Evolutionary conservation across 208 protist species (phyloP).

Genomic region (Leishmania braziliensis): DNA sequence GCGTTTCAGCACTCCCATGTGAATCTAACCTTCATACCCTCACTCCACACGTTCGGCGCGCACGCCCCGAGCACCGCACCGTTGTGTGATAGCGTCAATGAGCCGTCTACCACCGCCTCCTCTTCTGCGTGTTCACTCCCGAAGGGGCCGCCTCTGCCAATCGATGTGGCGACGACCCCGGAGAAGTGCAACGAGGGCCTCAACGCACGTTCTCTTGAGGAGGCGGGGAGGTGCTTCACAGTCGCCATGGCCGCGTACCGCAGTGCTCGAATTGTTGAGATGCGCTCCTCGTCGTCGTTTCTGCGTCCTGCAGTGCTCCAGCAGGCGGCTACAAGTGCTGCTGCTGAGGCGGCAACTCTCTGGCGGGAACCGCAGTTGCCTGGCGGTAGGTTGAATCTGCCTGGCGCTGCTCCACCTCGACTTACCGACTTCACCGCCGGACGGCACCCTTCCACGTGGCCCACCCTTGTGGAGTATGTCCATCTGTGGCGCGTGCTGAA

Average conservation of each 20-base stretch:
- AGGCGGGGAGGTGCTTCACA: slow-evolving; percentile 4
- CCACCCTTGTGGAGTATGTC: slow-evolving; percentile 25
- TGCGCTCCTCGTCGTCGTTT: slow-evolving; percentile 25
- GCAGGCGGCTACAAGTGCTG: slow-evolving; percentile 4
- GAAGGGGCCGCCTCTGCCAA: not conserved
- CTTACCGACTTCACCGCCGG: slow-evolving; percentile 24
- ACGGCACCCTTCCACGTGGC: slow-evolving; percentile 3
- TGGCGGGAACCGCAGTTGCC: not conserved
- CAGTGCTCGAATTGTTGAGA: slow-evolving; percentile 8
- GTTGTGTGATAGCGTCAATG: not conserved
- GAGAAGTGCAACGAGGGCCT: not conserved
- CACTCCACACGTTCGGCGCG: slow-evolving; percentile 1
- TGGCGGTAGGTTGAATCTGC: not conserved
- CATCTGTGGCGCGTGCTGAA: slow-evolving; percentile 34
- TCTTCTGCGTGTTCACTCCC: not conserved
- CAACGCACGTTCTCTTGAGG: slow-evolving; percentile 2
- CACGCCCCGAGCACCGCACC: not conserved
- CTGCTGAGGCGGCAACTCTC: not conserved
- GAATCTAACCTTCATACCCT: not conserved
- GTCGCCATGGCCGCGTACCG: slow-evolving; percentile 12
- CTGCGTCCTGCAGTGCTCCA: slow-evolving; percentile 27
- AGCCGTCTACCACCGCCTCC: not conserved
- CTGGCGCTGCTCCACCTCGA: slow-evolving; percentile 7
- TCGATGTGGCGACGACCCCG: not conserved
- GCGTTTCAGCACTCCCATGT: slow-evolving; percentile 48